Evolutionary conservation across 768 basidiomycete species (phyloP), one percentile per base, ranked within the genome.

Genomic region (Thelephora ganbajun): DNA sequence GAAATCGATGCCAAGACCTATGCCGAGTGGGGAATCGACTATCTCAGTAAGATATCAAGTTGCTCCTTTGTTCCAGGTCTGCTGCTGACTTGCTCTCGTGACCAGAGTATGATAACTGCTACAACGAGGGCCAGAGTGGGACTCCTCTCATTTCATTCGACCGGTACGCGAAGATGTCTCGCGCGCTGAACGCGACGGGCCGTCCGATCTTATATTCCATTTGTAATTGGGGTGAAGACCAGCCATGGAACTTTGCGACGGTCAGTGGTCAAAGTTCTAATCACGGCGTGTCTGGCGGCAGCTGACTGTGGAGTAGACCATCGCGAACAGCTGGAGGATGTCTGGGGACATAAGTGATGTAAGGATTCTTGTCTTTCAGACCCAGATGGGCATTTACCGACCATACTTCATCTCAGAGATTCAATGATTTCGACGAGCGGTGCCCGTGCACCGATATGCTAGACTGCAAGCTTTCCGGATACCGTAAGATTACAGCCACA

Each of bases 181-280:
- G 56, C n/a, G 66, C 66, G 0, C 51, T 68, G 18, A 65, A 63
- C 45, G 63, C 59, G 11, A 68, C 66, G 0, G 66, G 66, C 1
- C 54, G 66, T 11, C 66, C 66, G 5, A 67, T 67, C 33, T 50
- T 68, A 5, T 68, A 65, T 46, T 60, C 63, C 11, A 62, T 67
- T 59, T 68, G 66, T 50, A 65, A 66, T 46, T 67, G 64, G 66
- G 66, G 66, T 11, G 66, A 68, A 43, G 66, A 68, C 47, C 58
- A 58, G 0, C 61, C 66, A 0, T 68, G 66, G 66, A 67, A 66
- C 50, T 68, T 64, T 53, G 66, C 66, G 11, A 48, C 59, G 50
- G 64, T 63, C 23, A 51, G 61, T 49, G 48, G 13, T 11, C n/a
- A 49, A 3, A 49, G 53, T 19, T 52, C 44, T 35, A 54, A 54